Percentiles rank a stretch among this genome's conserved stretches.
Conservation (phyloP, 2,329 filamentous ascomycete genomes). For the Talaromyces sp. region DNA sequence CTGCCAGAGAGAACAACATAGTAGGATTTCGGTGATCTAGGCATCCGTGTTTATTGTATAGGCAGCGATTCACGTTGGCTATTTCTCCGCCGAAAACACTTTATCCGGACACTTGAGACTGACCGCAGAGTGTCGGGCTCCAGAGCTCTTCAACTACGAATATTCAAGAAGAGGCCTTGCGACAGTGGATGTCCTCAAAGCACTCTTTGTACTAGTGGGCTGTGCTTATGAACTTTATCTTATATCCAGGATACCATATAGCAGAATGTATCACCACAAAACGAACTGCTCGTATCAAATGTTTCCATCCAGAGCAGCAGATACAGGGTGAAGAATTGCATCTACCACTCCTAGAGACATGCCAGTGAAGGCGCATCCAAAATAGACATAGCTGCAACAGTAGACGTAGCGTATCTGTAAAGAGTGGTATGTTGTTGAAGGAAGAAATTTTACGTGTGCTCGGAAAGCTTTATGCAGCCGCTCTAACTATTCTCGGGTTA, state of each 20-base stretch:
- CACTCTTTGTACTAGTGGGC: background rate
- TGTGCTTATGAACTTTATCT: background rate
- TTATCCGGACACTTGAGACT: background rate
- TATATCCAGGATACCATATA: conserved; percentile 5
- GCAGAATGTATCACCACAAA: conserved; percentile 63
- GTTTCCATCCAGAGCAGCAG: conserved; percentile 71
- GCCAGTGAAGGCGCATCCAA: conserved; percentile 31
- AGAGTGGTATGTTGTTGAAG: conserved; percentile 27
- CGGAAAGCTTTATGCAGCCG: background rate
- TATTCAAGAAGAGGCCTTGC: background rate
- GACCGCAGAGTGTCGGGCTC: background rate
- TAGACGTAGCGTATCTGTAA: conserved; percentile 29
- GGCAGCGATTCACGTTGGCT: background rate
- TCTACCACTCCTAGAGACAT: conserved; percentile 55
- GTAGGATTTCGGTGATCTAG: background rate
- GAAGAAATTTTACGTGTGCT: conserved; percentile 12
- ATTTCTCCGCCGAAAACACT: background rate
- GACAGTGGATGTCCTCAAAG: background rate
- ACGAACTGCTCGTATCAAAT: conserved; percentile 75
- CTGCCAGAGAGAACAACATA: background rate
- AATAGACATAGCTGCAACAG: conserved; percentile 25
- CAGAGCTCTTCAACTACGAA: background rate
- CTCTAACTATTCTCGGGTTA: conserved; percentile 8
- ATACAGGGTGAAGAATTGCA: conserved; percentile 66
- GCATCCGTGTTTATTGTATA: background rate